Base-by-base conservation (phyloP, 352 stramenopile species). In the Aphanomyces euteiches region DNA sequence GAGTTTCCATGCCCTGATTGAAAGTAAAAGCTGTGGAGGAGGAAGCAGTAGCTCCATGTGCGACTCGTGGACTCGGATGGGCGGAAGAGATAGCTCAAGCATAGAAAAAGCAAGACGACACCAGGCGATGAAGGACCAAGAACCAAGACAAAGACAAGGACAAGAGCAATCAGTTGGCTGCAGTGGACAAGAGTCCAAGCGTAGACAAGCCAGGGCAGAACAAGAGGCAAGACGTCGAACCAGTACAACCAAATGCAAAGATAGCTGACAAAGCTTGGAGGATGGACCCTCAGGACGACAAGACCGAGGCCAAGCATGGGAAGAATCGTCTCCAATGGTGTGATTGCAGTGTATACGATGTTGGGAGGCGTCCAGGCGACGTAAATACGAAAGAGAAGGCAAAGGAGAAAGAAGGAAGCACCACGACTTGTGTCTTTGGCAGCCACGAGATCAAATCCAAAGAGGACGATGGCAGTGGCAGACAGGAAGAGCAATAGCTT, bases 1-100 rank as follows among this genome's bases (percentile, higher is more conserved):
- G 85, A 89, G 73, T 90, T 95, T 43, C 92, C 79, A 65, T 97
- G 91, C 28, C 91, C 90, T 7, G 88, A 95, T 13, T 75, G 72
- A 57, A 91, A 86, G 72, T 80, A 85, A 17, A 77, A 15, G 36
- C 40, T 75, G 48, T 90, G 79, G 13, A 85, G 41, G 28, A 82
- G 66, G 12, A 83, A 57, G 28, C 36, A 69, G n/a, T 21, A 19
- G 3, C 3, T 0, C 45, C 15, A 72, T 17, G 7, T 12, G 57
- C 21, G 28, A 54, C 4, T n/a, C 19, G 12, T 72, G 4, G 36
- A 15, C 45, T n/a, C 45, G 13, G 45, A 53, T 19, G 45, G 45
- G n/a, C 37, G 50, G 50, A 21, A 58, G 19, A 61, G 54, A 41
- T 17, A 13, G 8, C 5, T 17, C 15, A 61, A n/a, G 54, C 17